Evolutionary conservation across 2,329 filamentous ascomycete genomes (phyloP).

Genomic region (Epichloe brachyelytri): DNA sequence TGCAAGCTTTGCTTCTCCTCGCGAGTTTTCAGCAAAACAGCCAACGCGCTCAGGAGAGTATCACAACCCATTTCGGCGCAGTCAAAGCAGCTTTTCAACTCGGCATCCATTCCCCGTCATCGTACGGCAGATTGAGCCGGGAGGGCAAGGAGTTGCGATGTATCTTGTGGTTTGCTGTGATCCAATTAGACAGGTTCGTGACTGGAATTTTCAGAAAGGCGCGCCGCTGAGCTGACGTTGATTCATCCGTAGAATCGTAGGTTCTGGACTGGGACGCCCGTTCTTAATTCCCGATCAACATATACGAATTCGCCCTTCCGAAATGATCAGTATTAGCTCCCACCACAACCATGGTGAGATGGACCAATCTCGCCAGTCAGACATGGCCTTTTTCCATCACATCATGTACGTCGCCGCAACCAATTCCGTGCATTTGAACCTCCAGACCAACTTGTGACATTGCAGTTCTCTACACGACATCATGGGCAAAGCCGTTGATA

Average conservation of each 20-base stretch:
- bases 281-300: constrained; percentile 9
- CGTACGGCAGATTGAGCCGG: constrained; percentile 11
- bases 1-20: constrained; percentile 20
- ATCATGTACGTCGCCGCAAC: constrained; percentile 6
- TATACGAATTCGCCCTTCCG: constrained; percentile 4
- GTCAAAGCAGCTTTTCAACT: constrained; percentile 21
- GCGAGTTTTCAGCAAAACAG: constrained; percentile 21
- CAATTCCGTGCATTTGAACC: neutral
- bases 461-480: constrained; percentile 11
- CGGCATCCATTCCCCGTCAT: constrained; percentile 19
- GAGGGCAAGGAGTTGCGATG: constrained; percentile 16
- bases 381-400: constrained; percentile 9
- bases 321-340: neutral
- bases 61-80: constrained; percentile 17
- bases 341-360: neutral
- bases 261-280: constrained; percentile 10
- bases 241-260: constrained; percentile 9
- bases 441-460: neutral
- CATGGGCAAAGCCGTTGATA: constrained; percentile 10
- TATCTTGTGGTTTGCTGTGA: constrained; percentile 18
- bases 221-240: neutral
- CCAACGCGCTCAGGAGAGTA: constrained; percentile 20
- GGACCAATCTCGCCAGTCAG: constrained; percentile 3
- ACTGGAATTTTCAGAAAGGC: no score
- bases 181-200: constrained; percentile 17